Evolutionary conservation across 2,329 filamentous ascomycete species (phyloP), one percentile per base, ranked within the genome.

Genomic region (Fusarium sp.): DNA sequence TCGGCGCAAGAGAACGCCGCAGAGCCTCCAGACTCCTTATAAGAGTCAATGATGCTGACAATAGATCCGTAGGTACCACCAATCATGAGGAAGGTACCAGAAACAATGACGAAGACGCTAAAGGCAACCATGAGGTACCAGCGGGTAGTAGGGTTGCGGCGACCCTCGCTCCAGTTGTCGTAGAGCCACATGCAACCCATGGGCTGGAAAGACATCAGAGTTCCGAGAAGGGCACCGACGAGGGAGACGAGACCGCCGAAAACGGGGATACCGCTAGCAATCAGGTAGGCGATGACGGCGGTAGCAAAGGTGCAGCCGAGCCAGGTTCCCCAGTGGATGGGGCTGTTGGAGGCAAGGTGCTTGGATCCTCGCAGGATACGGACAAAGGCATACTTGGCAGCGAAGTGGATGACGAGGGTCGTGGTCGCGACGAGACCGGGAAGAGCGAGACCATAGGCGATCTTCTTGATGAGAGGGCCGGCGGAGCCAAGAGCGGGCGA

Each of bases 401-500:
- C 64, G 4, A 70, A 70, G 43, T 79, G 77, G 18, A 72, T 68
- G 27, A 78, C 66, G 1, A 79, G 65, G 7, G 71, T 74, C 3
- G 71, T 73, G 1, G 75, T 75, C 7, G 75, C 76, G 18, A 77
- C 36, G 7, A 79, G 71, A 8, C 77, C 77, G 1, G 77, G 77
- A 1, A 79, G 65, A 8, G 77, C 77, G 1, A 79, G 60, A 2
- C 82, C 84, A 54, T 86, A 86, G 51, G 76, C 78, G 11, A 85
- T 72, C 63, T 81, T 84, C 77, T 85, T 85, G 61, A 84, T 75
- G 1, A 74, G 60, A 1, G 56, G 31, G 4, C 84, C 84, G 0
- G 83, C 84, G 11, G 82, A 84, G 3, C 83, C 84, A 10, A 86
- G 79, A 11, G 84, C 83, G 0, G 84, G 84, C 0, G 82, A 84